These are phyloP conservation scores for Didymella glomerata DNA, from an alignment of 2,329 filamentous ascomycete species.

Conservation along the genomic window DNA sequence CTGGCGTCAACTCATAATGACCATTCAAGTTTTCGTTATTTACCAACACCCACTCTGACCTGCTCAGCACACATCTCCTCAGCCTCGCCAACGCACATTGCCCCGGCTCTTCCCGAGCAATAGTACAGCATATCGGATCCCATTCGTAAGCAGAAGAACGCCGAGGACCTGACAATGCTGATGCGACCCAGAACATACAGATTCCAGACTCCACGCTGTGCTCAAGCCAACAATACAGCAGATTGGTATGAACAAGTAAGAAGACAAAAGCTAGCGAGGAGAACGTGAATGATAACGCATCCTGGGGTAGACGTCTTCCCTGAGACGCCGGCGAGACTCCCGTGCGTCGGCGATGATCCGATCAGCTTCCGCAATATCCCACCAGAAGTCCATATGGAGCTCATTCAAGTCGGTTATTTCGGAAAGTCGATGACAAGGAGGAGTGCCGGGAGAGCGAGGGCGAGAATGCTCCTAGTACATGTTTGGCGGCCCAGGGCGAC, in stretches of 20 bases:
- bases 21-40: slow-evolving; percentile 15
- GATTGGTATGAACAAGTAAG: slow-evolving; percentile 11
- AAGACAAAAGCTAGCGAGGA: background rate
- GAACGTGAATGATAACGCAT: background rate
- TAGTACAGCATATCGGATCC: background rate
- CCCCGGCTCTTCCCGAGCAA: background rate
- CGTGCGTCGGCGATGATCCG: too few species aligned
- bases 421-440: background rate
- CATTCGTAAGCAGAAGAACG: slow-evolving; percentile 6
- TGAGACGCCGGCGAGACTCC: too few species aligned
- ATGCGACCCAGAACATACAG: slow-evolving; percentile 19
- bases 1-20: slow-evolving; percentile 15
- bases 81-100: background rate
- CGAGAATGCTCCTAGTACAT: slow-evolving; percentile 38
- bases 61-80: background rate
- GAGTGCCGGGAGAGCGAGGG: background rate
- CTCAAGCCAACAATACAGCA: slow-evolving; percentile 22
- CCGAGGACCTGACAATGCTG: slow-evolving; percentile 15
- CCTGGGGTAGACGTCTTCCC: background rate
- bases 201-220: slow-evolving; percentile 29
- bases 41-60: background rate
- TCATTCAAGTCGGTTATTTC: background rate
- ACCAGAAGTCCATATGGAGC: background rate
- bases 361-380: too few species aligned
- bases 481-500: slow-evolving; percentile 43